Conservation (phyloP, 257 asterid species). For the Scutellaria barbata region DNA sequence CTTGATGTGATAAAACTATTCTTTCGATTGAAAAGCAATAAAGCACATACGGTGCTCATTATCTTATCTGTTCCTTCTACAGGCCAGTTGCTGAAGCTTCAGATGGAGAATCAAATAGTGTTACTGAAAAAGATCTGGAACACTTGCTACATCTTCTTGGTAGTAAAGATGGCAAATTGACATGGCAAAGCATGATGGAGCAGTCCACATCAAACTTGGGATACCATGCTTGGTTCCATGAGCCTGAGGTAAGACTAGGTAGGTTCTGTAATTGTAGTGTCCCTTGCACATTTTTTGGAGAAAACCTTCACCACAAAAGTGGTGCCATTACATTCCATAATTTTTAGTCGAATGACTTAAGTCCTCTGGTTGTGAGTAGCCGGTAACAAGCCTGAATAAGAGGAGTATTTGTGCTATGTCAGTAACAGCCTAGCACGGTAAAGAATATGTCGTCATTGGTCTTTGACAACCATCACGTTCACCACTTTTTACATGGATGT, state of each 20-base stretch:
- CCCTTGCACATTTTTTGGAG: conserved; percentile 33
- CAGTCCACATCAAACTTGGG: conserved; percentile 79
- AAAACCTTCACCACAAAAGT: conserved; percentile 33
- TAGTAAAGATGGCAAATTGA: conserved; percentile 71
- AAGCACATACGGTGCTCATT: conserved; percentile 20
- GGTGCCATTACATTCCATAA: neutral
- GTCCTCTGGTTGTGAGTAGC: too few relatives aligned
- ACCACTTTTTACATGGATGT: too few relatives aligned
- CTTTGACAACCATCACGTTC: too few relatives aligned
- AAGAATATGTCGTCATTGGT: too few relatives aligned
- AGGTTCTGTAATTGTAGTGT: conserved; percentile 41
- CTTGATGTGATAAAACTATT: conserved; percentile 7
- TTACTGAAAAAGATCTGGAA: conserved; percentile 70
- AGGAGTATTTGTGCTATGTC: too few relatives aligned
- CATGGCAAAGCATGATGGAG: conserved; percentile 96
- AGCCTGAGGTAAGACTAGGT: conserved; percentile 68
- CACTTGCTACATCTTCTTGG: conserved; percentile 68
- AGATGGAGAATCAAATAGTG: conserved; percentile 53
- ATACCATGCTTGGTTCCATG: conserved; percentile 98
- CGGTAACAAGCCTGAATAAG: too few relatives aligned
- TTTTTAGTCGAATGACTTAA: neutral
- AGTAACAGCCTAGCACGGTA: too few relatives aligned
- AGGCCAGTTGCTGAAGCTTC: conserved; percentile 52
- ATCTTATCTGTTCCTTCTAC: conserved; percentile 30
- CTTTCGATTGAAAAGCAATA: neutral